A percentile compares a stretch with the other conserved stretches of the same genome.
phyloP scores from a whole-genome alignment of 805 yeast species.

The Nakazawaea holstii region DNA sequence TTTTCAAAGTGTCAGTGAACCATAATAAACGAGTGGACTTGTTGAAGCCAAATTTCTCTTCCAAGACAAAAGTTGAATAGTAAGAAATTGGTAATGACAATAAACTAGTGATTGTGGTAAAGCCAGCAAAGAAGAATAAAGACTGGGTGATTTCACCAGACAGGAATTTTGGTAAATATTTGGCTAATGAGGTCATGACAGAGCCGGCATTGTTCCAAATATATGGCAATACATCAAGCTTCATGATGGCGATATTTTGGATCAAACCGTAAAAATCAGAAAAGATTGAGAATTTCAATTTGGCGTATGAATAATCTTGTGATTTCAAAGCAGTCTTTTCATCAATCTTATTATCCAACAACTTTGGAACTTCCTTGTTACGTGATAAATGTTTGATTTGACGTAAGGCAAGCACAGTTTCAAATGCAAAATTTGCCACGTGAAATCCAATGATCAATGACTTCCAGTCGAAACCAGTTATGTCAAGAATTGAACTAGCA shows the following conservation, averaged over 20 bases:
- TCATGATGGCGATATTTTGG: slow-evolving; percentile 53
- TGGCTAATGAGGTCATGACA: slow-evolving; percentile 27
- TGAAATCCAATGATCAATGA: slow-evolving; percentile 67
- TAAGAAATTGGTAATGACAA: slow-evolving; percentile 63
- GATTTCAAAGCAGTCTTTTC: slow-evolving; percentile 71
- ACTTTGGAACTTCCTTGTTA: slow-evolving; percentile 50
- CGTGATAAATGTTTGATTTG: slow-evolving; percentile 65
- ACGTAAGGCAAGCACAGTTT: slow-evolving; percentile 66
- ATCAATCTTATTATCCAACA: slow-evolving; percentile 63
- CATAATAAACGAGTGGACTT: slow-evolving; percentile 72
- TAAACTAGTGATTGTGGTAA: slow-evolving; percentile 45
- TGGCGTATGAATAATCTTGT: slow-evolving; percentile 74
- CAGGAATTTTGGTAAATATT: slow-evolving; percentile 13
- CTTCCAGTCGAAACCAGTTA: slow-evolving; percentile 77
- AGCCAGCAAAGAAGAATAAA: slow-evolving; percentile 52
- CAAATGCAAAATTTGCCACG: slow-evolving; percentile 69
- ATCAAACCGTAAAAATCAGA: slow-evolving; percentile 44
- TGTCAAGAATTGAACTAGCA: slow-evolving; percentile 52
- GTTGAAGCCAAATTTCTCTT: slow-evolving; percentile 91
- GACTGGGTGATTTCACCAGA: slow-evolving; percentile 69
- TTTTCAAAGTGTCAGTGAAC: slow-evolving; percentile 67
- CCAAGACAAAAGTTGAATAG: slow-evolving; percentile 81
- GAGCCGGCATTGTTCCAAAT: slow-evolving; percentile 50
- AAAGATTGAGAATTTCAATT: slow-evolving; percentile 62
- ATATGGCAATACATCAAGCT: slow-evolving; percentile 58